Conservation (phyloP, 768 basidiomycete genomes). For the Pulveroboletus sp. region DNA sequence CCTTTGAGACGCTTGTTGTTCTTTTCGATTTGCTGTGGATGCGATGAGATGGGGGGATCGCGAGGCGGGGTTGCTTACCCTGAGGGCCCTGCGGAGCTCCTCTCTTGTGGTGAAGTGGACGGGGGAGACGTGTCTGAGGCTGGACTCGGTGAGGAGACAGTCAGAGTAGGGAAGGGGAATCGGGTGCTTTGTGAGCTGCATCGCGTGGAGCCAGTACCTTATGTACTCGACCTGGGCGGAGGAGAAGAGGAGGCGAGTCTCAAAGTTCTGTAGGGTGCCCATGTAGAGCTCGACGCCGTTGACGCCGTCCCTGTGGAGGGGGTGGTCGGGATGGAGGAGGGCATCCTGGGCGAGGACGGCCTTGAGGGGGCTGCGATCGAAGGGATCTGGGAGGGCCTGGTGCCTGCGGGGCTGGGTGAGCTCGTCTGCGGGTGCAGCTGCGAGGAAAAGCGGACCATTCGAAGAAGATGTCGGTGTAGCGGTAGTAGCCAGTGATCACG, state of each 20-base stretch:
- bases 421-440: background rate
- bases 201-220: conserved; percentile 77
- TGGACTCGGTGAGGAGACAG: conserved; percentile 60
- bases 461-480: conserved; percentile 83
- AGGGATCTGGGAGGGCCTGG: conserved; percentile 50
- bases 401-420: conserved; percentile 40
- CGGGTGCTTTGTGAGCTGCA: conserved; percentile 57
- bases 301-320: conserved; percentile 58
- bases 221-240: conserved; percentile 83
- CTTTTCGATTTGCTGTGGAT: conserved; percentile 63
- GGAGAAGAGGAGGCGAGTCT: conserved; percentile 77
- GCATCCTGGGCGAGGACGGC: conserved; percentile 70
- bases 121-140: conserved; percentile 56
- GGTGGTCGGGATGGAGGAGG: conserved; percentile 66
- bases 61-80: conserved; percentile 36
- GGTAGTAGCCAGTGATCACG: conserved; percentile 67
- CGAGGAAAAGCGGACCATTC: conserved; percentile 52
- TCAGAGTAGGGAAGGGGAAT: conserved; percentile 77
- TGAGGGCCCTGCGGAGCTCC: conserved; percentile 55
- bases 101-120: conserved; percentile 52
- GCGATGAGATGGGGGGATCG: background rate
- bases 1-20: conserved; percentile 76
- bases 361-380: conserved; percentile 60
- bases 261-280: conserved; percentile 72
- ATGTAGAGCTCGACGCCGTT: conserved; percentile 69